phyloP scores from a whole-genome alignment of 768 basidiomycete genomes.

The Termitomyces sp. region DNA sequence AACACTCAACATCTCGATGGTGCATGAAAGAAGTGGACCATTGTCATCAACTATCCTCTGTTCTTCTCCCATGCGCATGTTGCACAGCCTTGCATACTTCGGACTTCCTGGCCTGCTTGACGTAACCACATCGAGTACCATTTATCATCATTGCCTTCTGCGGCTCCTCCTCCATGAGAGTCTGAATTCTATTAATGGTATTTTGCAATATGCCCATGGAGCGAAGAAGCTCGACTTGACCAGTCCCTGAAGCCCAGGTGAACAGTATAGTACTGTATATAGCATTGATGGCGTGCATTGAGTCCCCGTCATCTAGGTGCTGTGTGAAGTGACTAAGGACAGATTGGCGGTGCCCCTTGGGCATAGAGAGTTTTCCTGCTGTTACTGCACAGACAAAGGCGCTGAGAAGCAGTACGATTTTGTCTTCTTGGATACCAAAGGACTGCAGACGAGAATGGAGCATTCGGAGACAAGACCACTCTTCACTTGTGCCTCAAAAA shows the following conservation, averaged over 20 bases:
- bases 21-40: conserved; percentile 68
- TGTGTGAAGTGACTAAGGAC: conserved; percentile 37
- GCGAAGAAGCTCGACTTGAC: conserved; percentile 17
- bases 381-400: conserved; percentile 34
- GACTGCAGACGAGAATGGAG: conserved; percentile 34
- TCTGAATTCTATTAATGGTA: conserved; percentile 32
- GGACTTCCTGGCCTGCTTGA: conserved; percentile 33
- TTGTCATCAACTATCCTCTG: conserved; percentile 56
- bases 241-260: conserved; percentile 43
- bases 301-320: conserved; percentile 20
- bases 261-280: conserved; percentile 51
- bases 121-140: conserved; percentile 26
- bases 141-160: conserved; percentile 23
- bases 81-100: conserved; percentile 60
- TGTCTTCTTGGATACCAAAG: conserved; percentile 41
- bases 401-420: conserved; percentile 35
- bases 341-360: conserved; percentile 26
- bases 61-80: conserved; percentile 92
- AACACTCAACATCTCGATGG: conserved; percentile 83
- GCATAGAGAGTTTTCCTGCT: conserved; percentile 24
- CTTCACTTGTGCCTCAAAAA: conserved; percentile 30
- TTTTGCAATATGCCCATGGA: conserved; percentile 19
- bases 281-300: conserved; percentile 31
- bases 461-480: conserved; percentile 29
- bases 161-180: conserved; percentile 33